Conservation (phyloP, 1,284 basidiomycete species). For the Ganoderma leucocontextum region DNA sequence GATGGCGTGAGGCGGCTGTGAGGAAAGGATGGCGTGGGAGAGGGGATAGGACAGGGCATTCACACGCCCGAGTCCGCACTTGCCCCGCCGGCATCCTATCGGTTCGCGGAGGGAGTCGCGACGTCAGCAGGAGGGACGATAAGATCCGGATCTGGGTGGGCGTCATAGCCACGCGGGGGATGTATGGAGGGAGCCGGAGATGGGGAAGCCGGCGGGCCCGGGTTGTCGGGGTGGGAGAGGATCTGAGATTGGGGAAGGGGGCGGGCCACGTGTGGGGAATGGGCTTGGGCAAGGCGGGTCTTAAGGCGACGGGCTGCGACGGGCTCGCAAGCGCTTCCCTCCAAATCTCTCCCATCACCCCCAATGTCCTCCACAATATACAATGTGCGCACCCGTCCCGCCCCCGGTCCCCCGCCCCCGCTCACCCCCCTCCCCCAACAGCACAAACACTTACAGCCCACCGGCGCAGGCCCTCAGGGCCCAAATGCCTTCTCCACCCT, state of each 20-base stretch:
- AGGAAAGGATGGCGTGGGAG: background rate
- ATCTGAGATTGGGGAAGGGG: conserved; percentile 30
- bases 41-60: too few relatives aligned
- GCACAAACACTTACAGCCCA: conserved; percentile 75
- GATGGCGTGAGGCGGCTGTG: background rate
- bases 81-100: background rate
- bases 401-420: conserved; percentile 3
- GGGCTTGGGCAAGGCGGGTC: conserved; percentile 30
- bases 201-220: conserved; percentile 36
- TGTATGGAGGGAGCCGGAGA: conserved; percentile 22
- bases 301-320: conserved; percentile 33
- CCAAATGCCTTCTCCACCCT: conserved; percentile 57
- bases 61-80: too few relatives aligned
- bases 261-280: conserved; percentile 29
- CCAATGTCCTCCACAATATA: conserved; percentile 47
- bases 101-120: conserved; percentile 14
- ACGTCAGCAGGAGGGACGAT: conserved; percentile 20
- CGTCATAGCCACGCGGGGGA: conserved; percentile 6
- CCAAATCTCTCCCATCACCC: conserved; percentile 36
- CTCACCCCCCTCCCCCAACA: conserved; percentile 40
- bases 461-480: conserved; percentile 55
- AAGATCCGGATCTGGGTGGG: conserved; percentile 28
- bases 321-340: conserved; percentile 29
- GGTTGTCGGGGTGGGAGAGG: conserved; percentile 26
- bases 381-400: conserved; percentile 40